A percentile compares a stretch with the other conserved stretches of the same genome.
phyloP scores from a whole-genome alignment of 768 basidiomycete genomes.

The Xerocomus brunneocitrinus region DNA sequence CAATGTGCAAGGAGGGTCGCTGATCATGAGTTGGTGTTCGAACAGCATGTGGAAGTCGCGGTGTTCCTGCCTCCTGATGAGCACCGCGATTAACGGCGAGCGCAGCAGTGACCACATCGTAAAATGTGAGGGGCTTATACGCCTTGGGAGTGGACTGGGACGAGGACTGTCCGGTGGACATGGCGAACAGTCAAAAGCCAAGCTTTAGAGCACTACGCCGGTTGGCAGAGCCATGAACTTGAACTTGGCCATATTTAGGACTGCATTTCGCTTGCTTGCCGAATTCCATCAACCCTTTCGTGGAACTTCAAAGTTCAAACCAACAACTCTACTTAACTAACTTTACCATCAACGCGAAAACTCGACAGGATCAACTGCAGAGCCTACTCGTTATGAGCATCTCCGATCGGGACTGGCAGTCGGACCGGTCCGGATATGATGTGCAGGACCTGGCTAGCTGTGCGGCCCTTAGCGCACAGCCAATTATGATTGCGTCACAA shows the following conservation, averaged over 20 bases:
- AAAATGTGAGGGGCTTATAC: slow-evolving; percentile 2
- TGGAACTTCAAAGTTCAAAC: too few species aligned
- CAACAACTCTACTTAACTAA: too few species aligned
- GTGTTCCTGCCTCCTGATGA: neutral
- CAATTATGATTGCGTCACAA: too few species aligned
- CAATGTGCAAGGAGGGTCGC: slow-evolving; percentile 13
- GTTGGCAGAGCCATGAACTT: neutral
- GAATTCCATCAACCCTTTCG: too few species aligned
- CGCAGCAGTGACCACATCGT: slow-evolving; percentile 6
- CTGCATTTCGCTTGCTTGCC: too few species aligned
- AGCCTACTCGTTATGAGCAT: too few species aligned
- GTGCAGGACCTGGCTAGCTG: too few species aligned
- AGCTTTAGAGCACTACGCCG: neutral
- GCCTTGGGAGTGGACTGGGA: neutral
- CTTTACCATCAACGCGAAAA: too few species aligned
- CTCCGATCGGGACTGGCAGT: too few species aligned
- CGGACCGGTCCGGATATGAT: too few species aligned
- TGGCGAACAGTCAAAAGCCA: neutral
- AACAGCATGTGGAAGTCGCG: neutral
- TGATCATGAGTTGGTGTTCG: slow-evolving; percentile 2
- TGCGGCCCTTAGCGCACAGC: too few species aligned
- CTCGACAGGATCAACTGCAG: too few species aligned
- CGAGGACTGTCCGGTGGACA: slow-evolving; percentile 6
- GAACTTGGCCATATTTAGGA: neutral
- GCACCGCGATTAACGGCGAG: slow-evolving; percentile 1